Conservation (phyloP, 2,329 filamentous ascomycete species). For the Fragosphaeria purpurea region DNA sequence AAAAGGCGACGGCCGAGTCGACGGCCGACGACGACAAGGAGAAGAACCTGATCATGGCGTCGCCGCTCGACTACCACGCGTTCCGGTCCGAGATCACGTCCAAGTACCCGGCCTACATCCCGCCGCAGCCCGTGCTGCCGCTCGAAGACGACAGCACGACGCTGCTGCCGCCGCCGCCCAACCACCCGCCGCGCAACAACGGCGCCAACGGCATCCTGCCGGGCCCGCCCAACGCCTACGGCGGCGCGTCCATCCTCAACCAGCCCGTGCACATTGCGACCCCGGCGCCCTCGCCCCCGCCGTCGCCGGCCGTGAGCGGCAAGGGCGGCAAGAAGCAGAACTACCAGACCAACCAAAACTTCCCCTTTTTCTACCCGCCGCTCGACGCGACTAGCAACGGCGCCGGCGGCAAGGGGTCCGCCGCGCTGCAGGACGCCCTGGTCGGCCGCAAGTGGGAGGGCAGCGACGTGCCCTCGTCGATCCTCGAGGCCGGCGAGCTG, state of each 20-base stretch:
- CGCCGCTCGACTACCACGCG: constrained; percentile 88
- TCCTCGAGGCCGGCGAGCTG: constrained; percentile 85
- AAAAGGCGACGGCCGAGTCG: constrained; percentile 58
- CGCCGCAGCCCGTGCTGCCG: constrained; percentile 71
- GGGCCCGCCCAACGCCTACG: constrained; percentile 42
- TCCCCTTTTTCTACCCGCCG: constrained; percentile 94
- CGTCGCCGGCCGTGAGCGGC: constrained; percentile 74
- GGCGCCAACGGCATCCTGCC: constrained; percentile 53
- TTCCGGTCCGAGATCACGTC: constrained; percentile 96
- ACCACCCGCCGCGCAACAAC: constrained; percentile 55
- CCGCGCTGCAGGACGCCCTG: constrained; percentile 67
- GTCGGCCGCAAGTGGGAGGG: constrained; percentile 85
- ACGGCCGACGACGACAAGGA: constrained; percentile 48
- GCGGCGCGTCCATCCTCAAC: constrained; percentile 73
- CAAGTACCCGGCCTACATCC: constrained; percentile 94
- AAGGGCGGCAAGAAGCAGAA: constrained; percentile 98
- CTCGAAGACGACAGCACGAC: constrained; percentile 86
- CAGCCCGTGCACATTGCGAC: constrained; percentile 99
- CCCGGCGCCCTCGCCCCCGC: constrained; percentile 87
- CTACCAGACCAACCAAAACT: constrained; percentile 98
- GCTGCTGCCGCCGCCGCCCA: constrained; percentile 74
- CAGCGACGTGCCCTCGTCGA: constrained; percentile 88
- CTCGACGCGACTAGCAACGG: constrained; percentile 81
- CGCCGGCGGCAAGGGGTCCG: constrained; percentile 77
- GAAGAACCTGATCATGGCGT: constrained; percentile 79